A percentile compares a stretch with the other conserved stretches of the same genome.
phyloP scores from a whole-genome alignment of 805 yeast genomes.

The Candida qinlingensis region DNA sequence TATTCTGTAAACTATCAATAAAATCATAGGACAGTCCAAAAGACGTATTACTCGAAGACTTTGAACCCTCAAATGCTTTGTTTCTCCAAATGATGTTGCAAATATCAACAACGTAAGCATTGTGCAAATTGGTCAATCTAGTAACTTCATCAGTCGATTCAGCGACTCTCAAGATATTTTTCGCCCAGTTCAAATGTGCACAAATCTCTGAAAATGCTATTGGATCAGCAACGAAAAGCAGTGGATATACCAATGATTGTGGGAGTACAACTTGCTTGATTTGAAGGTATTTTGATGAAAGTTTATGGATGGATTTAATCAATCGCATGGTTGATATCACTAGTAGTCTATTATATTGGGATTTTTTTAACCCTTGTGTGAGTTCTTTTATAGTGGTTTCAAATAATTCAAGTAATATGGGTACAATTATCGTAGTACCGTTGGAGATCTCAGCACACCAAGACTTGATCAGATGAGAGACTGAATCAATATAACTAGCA shows the following conservation, averaged over 20 bases:
- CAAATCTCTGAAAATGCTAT: conserved; percentile 40
- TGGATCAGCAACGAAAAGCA: conserved; percentile 40
- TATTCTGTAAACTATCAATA: conserved; percentile 20
- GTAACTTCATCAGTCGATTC: conserved; percentile 13
- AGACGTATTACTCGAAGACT: conserved; percentile 24
- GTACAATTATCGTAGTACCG: background rate
- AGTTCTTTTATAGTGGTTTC: background rate
- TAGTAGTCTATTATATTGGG: conserved; percentile 8
- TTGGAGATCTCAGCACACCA: background rate
- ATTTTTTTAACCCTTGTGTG: background rate
- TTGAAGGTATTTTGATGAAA: conserved; percentile 21
- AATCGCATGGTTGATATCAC: conserved; percentile 6
- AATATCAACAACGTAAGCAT: conserved; percentile 49
- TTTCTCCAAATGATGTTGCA: conserved; percentile 55
- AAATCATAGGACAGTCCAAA: conserved; percentile 28
- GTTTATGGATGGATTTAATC: conserved; percentile 8
- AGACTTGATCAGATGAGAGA: conserved; percentile 1
- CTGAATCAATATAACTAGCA: conserved; percentile 5
- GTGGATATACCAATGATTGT: conserved; percentile 32
- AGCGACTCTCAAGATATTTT: conserved; percentile 11
- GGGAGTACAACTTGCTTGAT: conserved; percentile 32
- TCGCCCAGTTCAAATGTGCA: conserved; percentile 38
- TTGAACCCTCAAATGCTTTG: conserved; percentile 37
- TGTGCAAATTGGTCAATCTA: conserved; percentile 33
- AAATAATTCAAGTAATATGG: background rate